Evolutionary conservation across 305 asterid species (phyloP).

Genomic region (Fraxinus sp.): DNA sequence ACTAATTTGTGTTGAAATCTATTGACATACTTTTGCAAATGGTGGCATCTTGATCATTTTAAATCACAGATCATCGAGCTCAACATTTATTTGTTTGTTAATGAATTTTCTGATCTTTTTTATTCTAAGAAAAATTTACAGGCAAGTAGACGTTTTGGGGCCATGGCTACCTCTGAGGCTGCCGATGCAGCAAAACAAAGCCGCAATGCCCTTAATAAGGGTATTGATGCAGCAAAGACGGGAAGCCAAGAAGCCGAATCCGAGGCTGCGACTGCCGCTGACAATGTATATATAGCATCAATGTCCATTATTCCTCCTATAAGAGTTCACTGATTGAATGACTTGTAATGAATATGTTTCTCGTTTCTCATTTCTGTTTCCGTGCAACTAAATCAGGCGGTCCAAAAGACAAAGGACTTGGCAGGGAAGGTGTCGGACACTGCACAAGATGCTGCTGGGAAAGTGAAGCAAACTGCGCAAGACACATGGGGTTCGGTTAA

Average conservation of each 20-base stretch:
- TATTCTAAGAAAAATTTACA: neutral
- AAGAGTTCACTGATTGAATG: neutral
- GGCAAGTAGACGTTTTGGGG: neutral
- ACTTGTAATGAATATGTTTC: neutral
- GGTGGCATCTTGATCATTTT: neutral
- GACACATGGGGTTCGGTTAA: constrained; percentile 42
- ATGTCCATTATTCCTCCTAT: neutral
- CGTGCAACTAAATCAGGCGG: constrained; percentile 23
- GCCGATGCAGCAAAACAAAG: neutral
- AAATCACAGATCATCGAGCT: neutral
- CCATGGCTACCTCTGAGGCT: constrained; percentile 4
- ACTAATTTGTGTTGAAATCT: neutral
- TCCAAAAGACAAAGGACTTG: constrained; percentile 24
- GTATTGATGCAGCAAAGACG: neutral
- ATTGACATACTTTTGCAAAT: neutral
- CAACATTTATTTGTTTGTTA: neutral
- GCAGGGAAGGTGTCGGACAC: constrained; percentile 32
- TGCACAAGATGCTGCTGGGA: constrained; percentile 39
- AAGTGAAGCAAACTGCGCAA: constrained; percentile 39
- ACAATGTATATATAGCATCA: neutral
- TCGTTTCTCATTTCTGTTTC: neutral
- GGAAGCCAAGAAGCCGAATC: neutral
- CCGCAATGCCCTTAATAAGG: neutral
- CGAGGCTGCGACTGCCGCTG: neutral
- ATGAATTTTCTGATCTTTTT: neutral